Conservation (phyloP, 2,329 filamentous ascomycete species). For the Aspergillus spinulosporus region DNA sequence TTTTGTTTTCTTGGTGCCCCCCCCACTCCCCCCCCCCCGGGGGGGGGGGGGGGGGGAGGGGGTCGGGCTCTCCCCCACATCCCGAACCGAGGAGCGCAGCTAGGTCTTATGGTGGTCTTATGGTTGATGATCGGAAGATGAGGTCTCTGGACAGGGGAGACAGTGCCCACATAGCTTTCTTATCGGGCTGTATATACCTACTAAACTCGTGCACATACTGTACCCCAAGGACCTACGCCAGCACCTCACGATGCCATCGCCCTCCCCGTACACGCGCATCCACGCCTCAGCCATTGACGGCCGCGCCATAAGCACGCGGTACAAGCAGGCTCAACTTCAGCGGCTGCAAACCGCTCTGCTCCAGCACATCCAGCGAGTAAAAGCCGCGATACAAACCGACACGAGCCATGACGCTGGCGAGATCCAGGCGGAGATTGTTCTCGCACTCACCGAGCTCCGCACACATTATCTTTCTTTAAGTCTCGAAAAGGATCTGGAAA, state of each 20-base stretch:
- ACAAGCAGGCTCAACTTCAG: slow-evolving; percentile 43
- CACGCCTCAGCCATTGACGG: slow-evolving; percentile 41
- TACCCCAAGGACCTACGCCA: background rate
- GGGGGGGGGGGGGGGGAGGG: too few relatives aligned
- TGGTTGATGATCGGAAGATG: background rate
- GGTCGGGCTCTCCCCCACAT: slow-evolving; percentile 25
- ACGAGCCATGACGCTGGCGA: slow-evolving; percentile 34
- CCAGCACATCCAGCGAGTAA: slow-evolving; percentile 30
- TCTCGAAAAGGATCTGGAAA: slow-evolving; percentile 14
- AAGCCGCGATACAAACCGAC: slow-evolving; percentile 35
- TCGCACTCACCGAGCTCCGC: slow-evolving; percentile 30
- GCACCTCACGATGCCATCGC: slow-evolving; percentile 14
- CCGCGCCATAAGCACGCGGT: slow-evolving; percentile 40
- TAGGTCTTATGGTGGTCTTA: slow-evolving; percentile 1
- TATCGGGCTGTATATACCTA: too few relatives aligned
- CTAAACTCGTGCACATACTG: too few relatives aligned
- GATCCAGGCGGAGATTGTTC: slow-evolving; percentile 29
- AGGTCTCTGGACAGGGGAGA: background rate
- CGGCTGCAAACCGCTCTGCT: slow-evolving; percentile 37
- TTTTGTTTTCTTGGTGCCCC: too few relatives aligned
- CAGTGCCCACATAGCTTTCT: too few relatives aligned
- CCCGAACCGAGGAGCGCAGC: slow-evolving; percentile 18
- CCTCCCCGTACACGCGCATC: slow-evolving; percentile 29
- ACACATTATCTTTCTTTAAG: slow-evolving; percentile 26
- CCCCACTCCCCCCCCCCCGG: slow-evolving; percentile 22